A percentile compares a stretch with the other conserved stretches of the same genome.
These are phyloP conservation scores for Ceratocystis alfenasii DNA, from an alignment of 2,329 filamentous ascomycete genomes.

Conservation along the genomic window DNA sequence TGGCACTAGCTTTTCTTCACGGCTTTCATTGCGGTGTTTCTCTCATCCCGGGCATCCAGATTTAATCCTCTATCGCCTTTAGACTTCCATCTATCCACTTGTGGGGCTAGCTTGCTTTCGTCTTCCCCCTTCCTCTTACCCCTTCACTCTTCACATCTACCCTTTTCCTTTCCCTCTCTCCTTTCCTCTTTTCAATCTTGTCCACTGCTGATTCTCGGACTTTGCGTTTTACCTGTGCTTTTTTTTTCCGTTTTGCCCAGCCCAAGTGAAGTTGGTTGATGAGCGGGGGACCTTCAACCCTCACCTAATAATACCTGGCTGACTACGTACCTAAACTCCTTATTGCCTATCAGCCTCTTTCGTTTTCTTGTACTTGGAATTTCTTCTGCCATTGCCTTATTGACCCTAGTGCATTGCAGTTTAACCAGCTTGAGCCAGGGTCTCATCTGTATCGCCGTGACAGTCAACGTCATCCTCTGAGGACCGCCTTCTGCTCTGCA, in stretches of 20 bases:
- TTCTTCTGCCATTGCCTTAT: background rate
- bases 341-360: background rate
- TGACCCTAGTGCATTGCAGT: background rate
- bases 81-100: background rate
- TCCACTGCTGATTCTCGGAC: background rate
- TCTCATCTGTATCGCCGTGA: background rate
- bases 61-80: background rate
- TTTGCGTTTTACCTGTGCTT: background rate
- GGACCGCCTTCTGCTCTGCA: background rate
- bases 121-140: no score
- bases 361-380: background rate
- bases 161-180: background rate
- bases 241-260: background rate
- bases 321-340: background rate
- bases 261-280: background rate
- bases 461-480: background rate
- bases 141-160: background rate
- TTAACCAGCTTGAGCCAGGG: background rate
- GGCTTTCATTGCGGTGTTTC: background rate
- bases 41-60: background rate
- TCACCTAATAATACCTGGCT: no score
- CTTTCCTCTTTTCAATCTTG: background rate
- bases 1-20: conserved; percentile 1
- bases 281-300: background rate
- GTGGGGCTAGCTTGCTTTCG: background rate